Evolutionary conservation across 108 stramenopile genomes (phyloP), one percentile per base, ranked within the genome.

Genomic region (Pseudonitzschia multistriata): DNA sequence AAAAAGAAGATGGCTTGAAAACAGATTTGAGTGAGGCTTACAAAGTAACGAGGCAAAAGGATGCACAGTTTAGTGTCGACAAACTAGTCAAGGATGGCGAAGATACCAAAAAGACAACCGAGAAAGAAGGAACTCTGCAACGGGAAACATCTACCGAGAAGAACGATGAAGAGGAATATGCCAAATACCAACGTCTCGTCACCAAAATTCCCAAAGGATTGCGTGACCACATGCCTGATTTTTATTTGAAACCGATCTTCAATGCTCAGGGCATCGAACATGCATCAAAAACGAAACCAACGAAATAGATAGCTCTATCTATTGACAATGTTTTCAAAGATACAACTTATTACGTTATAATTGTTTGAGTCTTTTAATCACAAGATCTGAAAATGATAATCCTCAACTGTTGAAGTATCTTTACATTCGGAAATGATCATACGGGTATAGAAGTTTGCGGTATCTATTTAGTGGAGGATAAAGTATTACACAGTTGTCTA

Each of bases 191-290:
- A 29, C 47, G 48, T 5, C 35, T 73, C 28, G 64, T 81, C 13
- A 60, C 63, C 1, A 78, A 59, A 19, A 67, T 84, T 28, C 83
- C 83, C 0, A 59, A 73, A 29, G 21, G 74, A 7, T 40, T 84
- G 13, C 65, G 83, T 21, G 80, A 84, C 65, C 83, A 84, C 40
- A 72, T 78, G 70, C 80, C 83, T 4, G 75, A 81, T 22, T 79
- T 64, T 29, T 84, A 84, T 48, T 45, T 84, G 59, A 72, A 72
- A 37, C 83, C 83, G 4, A 36, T 82, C 42, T 29, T 82, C 37
- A 29, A 35, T n/a, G 65, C 33, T 17, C 48, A 45, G 25, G 62
- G 74, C 5, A 6, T 67, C 17, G 28, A 30, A 28, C 40, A 54
- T 53, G 68, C n/a, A 50, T 17, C 19, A 62, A 24, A 19, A n/a